Evolutionary conservation across 768 basidiomycete species (phyloP).

Genomic region (Suillus subaureus): DNA sequence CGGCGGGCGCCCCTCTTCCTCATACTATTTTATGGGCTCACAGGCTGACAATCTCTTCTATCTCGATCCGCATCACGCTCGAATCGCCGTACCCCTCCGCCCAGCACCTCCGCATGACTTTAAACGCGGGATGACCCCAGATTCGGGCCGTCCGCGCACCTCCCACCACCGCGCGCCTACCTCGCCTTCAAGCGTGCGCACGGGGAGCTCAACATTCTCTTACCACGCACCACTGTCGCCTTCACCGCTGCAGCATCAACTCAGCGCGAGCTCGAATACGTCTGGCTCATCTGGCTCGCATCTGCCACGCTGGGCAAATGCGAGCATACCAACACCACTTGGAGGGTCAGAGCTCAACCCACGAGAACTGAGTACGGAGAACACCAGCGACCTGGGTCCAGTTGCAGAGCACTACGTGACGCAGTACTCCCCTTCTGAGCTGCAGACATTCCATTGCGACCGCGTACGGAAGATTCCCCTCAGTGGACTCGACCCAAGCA

Average conservation of each 20-base stretch:
- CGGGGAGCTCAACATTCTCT: constrained; percentile 52
- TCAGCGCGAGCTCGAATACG: constrained; percentile 45
- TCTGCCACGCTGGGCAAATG: constrained; percentile 28
- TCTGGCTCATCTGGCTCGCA: constrained; percentile 34
- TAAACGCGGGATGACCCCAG: constrained; percentile 34
- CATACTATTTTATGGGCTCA: constrained; percentile 95
- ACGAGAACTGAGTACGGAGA: constrained; percentile 37
- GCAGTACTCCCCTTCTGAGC: constrained; percentile 72
- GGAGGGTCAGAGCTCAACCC: constrained; percentile 37
- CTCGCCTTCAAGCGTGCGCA: constrained; percentile 54
- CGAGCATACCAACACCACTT: constrained; percentile 24
- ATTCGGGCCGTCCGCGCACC: constrained; percentile 22
- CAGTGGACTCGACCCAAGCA: constrained; percentile 90
- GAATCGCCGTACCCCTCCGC: constrained; percentile 74
- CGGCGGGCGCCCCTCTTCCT: constrained; percentile 94
- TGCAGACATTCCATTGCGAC: constrained; percentile 96
- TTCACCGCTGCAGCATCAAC: constrained; percentile 65
- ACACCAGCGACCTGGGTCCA: constrained; percentile 40
- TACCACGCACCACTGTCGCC: constrained; percentile 63
- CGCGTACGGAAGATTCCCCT: constrained; percentile 94
- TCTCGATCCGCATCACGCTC: constrained; percentile 78
- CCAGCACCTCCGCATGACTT: constrained; percentile 41
- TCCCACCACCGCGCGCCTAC: constrained; percentile 42
- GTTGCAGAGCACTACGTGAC: constrained; percentile 65
- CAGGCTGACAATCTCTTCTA: constrained; percentile 89